Percentiles rank a stretch among this genome's conserved stretches.
Conservation (phyloP, 2,329 filamentous ascomycete genomes). For the Fusarium sp. region DNA sequence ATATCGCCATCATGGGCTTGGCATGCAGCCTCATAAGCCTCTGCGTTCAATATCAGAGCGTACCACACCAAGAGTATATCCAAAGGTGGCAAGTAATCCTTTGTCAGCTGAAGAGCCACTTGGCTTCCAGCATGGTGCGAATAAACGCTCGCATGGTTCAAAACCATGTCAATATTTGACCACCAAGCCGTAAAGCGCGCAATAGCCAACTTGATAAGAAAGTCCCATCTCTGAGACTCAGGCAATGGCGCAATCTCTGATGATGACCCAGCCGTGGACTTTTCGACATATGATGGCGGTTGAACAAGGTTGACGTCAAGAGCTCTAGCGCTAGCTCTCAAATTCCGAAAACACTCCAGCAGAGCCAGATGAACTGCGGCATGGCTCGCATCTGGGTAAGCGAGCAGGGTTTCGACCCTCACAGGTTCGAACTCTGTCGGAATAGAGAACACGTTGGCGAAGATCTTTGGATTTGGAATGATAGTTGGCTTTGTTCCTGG, state of each 20-base stretch:
- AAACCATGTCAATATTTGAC: conserved; percentile 23
- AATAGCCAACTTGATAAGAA: conserved; percentile 22
- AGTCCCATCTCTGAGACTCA: conserved; percentile 26
- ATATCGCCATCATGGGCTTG: not conserved
- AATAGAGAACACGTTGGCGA: conserved; percentile 13
- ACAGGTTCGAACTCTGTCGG: not conserved
- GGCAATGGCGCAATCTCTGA: not conserved
- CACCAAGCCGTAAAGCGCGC: conserved; percentile 29
- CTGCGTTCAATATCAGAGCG: conserved; percentile 7
- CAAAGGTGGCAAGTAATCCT: conserved; percentile 25
- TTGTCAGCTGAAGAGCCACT: conserved; percentile 21
- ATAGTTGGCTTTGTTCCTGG: conserved; percentile 11
- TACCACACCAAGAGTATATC: conserved; percentile 33
- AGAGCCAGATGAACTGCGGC: conserved; percentile 27
- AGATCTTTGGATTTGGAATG: conserved; percentile 19
- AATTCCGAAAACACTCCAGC: conserved; percentile 25
- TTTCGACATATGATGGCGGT: conserved; percentile 18
- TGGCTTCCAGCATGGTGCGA: conserved; percentile 18
- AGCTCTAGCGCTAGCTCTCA: conserved; percentile 11
- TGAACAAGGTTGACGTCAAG: conserved; percentile 8
- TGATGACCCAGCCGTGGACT: not conserved
- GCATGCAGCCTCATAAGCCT: conserved; percentile 17
- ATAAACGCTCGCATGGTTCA: conserved; percentile 19
- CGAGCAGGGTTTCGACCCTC: conserved; percentile 1
- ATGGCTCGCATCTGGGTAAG: conserved; percentile 25